phyloP scores from a whole-genome alignment of 2,329 filamentous ascomycete species.

The Scedosporium boydii region DNA sequence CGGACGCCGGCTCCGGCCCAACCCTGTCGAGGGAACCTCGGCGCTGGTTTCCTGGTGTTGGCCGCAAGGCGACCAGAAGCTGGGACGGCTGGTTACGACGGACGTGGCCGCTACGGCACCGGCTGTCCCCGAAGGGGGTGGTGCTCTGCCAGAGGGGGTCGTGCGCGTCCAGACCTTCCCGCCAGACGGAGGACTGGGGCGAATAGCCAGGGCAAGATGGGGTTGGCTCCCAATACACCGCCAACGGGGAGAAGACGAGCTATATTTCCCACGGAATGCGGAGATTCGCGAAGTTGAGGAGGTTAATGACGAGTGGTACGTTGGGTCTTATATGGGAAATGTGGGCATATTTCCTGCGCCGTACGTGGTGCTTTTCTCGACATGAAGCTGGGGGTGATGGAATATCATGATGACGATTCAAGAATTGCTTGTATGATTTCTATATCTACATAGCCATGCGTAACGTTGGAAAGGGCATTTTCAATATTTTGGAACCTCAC shows the following conservation, averaged over 20 bases:
- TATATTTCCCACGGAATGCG: slow-evolving; percentile 74
- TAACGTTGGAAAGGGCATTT: background rate
- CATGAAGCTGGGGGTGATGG: background rate
- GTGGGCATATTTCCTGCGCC: slow-evolving; percentile 73
- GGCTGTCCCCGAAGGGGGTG: slow-evolving; percentile 9
- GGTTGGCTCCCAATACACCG: slow-evolving; percentile 62
- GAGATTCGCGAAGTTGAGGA: slow-evolving; percentile 77
- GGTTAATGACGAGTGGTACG: slow-evolving; percentile 85
- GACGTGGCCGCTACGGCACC: slow-evolving; percentile 39
- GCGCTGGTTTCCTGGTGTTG: slow-evolving; percentile 43
- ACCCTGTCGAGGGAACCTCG: slow-evolving; percentile 30
- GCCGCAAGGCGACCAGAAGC: slow-evolving; percentile 28
- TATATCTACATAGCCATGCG: background rate
- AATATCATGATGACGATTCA: background rate
- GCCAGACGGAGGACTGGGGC: slow-evolving; percentile 64
- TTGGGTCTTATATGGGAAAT: slow-evolving; percentile 73
- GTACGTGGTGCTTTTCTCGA: slow-evolving; percentile 50
- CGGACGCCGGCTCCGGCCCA: slow-evolving; percentile 58
- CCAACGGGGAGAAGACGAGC: slow-evolving; percentile 53
- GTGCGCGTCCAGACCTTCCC: slow-evolving; percentile 43
- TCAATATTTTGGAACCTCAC: no score
- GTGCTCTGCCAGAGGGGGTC: slow-evolving; percentile 8
- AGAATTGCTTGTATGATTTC: background rate
- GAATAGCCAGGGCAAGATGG: slow-evolving; percentile 53
- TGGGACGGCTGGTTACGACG: slow-evolving; percentile 37